Evolutionary conservation across 768 basidiomycete species (phyloP).

Genomic region (Lentinula sp.): DNA sequence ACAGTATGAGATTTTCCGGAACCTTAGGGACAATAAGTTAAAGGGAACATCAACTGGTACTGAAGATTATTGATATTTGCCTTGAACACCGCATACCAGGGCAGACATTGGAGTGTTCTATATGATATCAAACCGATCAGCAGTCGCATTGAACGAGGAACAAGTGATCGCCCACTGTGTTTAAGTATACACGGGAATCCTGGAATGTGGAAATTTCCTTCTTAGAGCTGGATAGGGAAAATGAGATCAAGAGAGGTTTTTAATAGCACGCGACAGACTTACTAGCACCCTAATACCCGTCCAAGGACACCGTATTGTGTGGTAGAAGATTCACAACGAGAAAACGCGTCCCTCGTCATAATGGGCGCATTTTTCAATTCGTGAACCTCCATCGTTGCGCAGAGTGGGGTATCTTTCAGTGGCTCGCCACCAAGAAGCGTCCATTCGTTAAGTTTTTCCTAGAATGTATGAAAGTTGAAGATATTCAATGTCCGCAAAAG

Average conservation of each 20-base stretch:
- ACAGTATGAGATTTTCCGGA: slow-evolving; percentile 73
- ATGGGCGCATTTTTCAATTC: slow-evolving; percentile 44
- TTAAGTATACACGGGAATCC: slow-evolving; percentile 58
- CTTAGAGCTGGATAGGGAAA: slow-evolving; percentile 23
- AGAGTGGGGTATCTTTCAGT: not conserved
- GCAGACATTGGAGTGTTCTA: slow-evolving; percentile 74
- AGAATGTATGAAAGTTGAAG: not conserved
- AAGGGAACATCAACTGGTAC: not conserved
- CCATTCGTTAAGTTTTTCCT: not conserved
- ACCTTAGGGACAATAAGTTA: slow-evolving; percentile 26
- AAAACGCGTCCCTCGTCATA: slow-evolving; percentile 44
- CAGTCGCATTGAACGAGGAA: not conserved
- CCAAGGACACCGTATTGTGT: slow-evolving; percentile 65
- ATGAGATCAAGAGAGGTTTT: not conserved
- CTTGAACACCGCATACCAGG: slow-evolving; percentile 70
- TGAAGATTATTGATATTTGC: slow-evolving; percentile 12
- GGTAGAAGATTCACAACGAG: slow-evolving; percentile 24
- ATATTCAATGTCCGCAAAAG: not conserved
- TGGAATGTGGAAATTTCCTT: slow-evolving; percentile 22
- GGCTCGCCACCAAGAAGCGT: not conserved
- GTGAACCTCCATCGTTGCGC: slow-evolving; percentile 15
- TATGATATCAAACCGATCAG: not conserved
- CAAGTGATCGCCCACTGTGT: slow-evolving; percentile 40
- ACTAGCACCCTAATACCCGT: slow-evolving; percentile 39
- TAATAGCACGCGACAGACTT: slow-evolving; percentile 10